Conservation (phyloP, 2,329 filamentous ascomycete genomes). For the Sporothrix brasiliensis region DNA sequence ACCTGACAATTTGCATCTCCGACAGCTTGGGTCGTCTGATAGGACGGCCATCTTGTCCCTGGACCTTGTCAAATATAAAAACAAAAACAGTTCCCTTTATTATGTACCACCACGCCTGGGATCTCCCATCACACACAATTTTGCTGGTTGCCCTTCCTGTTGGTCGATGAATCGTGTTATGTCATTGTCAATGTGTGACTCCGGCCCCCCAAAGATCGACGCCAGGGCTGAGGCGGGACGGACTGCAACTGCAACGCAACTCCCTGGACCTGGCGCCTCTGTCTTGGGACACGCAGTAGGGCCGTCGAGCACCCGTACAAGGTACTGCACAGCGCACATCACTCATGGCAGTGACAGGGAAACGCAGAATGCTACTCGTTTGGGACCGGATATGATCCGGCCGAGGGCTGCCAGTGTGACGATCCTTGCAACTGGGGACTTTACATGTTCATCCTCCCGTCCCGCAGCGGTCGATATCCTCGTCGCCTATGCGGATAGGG, state of each 20-base stretch:
- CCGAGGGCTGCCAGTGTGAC: not conserved
- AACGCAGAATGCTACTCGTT: slow-evolving; percentile 24
- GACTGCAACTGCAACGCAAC: not conserved
- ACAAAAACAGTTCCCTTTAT: too few species aligned
- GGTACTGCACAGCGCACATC: not conserved
- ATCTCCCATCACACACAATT: too few species aligned
- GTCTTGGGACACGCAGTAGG: not conserved
- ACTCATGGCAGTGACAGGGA: slow-evolving; percentile 2
- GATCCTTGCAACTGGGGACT: not conserved
- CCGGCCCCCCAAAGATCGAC: not conserved
- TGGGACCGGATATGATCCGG: not conserved
- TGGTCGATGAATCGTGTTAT: not conserved
- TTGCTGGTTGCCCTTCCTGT: not conserved
- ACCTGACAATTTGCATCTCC: not conserved
- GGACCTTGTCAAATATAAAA: not conserved
- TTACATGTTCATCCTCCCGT: not conserved
- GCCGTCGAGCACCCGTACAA: too few species aligned
- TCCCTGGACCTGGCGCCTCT: not conserved
- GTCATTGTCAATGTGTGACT: not conserved
- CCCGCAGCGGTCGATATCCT: not conserved
- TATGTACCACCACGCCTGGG: too few species aligned
- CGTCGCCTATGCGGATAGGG: not conserved
- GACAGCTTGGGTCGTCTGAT: slow-evolving; percentile 13
- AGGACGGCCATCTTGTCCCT: not conserved
- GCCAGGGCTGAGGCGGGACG: not conserved